Evolutionary conservation across 768 basidiomycete genomes (phyloP).

Genomic region (Pisolithus orientalis): DNA sequence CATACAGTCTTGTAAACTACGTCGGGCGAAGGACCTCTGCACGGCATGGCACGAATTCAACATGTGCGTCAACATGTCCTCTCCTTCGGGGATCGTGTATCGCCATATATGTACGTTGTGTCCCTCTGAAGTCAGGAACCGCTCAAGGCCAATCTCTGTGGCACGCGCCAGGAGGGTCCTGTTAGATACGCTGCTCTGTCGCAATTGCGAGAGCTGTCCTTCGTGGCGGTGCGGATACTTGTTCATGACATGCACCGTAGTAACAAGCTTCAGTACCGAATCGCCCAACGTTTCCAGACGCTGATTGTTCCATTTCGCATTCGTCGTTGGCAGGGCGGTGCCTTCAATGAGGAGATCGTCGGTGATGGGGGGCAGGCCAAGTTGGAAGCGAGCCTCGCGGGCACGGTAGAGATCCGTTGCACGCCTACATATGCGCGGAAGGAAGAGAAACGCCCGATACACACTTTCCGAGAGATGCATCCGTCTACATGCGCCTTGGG

Average conservation of each 20-base stretch:
- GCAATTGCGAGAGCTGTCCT: conserved; percentile 67
- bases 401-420: conserved; percentile 62
- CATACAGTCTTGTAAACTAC: conserved; percentile 84
- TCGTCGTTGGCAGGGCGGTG: conserved; percentile 64
- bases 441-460: conserved; percentile 44
- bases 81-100: conserved; percentile 36
- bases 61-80: conserved; percentile 29
- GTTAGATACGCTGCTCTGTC: conserved; percentile 65
- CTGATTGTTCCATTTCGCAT: conserved; percentile 70
- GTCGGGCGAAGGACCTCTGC: conserved; percentile 49
- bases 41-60: conserved; percentile 24
- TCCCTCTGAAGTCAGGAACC: conserved; percentile 56
- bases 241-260: conserved; percentile 72
- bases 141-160: conserved; percentile 54
- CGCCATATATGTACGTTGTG: conserved; percentile 54
- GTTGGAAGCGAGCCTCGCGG: conserved; percentile 40
- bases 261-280: conserved; percentile 69
- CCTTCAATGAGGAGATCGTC: conserved; percentile 63
- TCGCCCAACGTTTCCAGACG: conserved; percentile 86
- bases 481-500: conserved; percentile 45
- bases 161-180: conserved; percentile 63
- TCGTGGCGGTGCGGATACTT: conserved; percentile 74
- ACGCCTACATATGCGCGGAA: conserved; percentile 64
- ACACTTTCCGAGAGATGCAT: conserved; percentile 47
- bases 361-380: conserved; percentile 56